Base-by-base conservation (phyloP, 1,284 basidiomycete genomes). In the Mycena citricolor region DNA sequence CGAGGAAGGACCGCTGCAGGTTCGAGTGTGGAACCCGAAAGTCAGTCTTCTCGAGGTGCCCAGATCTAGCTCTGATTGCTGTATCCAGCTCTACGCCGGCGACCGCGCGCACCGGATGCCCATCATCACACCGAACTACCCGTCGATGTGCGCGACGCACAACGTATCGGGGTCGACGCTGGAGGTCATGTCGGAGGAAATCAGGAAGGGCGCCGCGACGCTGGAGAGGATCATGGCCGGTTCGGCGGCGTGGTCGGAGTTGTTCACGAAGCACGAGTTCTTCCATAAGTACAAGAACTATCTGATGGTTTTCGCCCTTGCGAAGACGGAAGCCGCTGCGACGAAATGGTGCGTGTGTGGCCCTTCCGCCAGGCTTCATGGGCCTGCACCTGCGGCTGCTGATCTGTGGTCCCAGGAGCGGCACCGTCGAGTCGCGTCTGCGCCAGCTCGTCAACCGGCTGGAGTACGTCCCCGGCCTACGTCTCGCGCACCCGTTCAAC, bases 121-220 rank as follows among this genome's bases (percentile, higher is more conserved):
- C 16, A 98, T 99, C 63, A 99, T 99, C 60, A 99, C 97, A 1
- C 97, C 97, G 2, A 94, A 95, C 21, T 99, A 98, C 67, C 97
- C 97, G 23, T 90, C 94, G 11, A 99, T 99, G 95, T 99, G 95
- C 64, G 85, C 95, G 16, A 99, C 97, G 10, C 97, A 99, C 70
- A 99, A 99, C 60, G 94, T 99, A 47, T 94, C 92, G 25, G 81
- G 83, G 29, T 97, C 94, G 13, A 99, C 95, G 2, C 90, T 97
- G 69, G 86, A 87, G 70, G 90, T 99, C 54, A 93, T 98, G 75
- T 94, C 89, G 2, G 86, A 91, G 58, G 95, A 99, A 62, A 94
- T 98, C 64, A 88, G 92, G 69, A 81, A 90, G 70, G 94, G 90
- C 28, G 86, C 93, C 52, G 90, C 91, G 47, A 89, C 95, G 49